These are phyloP conservation scores for Trypanosoma melophagium DNA, from an alignment of 208 protist genomes.

Conservation along the genomic window DNA sequence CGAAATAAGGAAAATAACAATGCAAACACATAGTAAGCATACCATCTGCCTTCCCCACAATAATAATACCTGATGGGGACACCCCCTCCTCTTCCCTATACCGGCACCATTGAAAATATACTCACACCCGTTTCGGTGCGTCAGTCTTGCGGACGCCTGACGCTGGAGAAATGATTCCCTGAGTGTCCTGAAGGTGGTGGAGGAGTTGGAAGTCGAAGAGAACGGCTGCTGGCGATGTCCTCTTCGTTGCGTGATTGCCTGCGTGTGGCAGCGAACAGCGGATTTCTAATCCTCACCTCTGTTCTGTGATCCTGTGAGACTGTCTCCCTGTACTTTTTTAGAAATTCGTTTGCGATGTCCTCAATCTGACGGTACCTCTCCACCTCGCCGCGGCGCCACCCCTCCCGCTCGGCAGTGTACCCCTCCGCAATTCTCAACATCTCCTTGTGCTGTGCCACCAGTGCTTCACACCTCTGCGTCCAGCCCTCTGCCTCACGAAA, in stretches of 20 bases:
- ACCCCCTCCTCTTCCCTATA: too few species aligned
- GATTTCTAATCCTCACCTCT: too few species aligned
- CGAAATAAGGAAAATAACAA: conserved; percentile 12
- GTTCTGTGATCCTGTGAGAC: not conserved
- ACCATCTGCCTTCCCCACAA: too few species aligned
- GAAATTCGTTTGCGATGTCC: conserved; percentile 4
- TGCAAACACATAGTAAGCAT: not conserved
- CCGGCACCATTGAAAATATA: too few species aligned
- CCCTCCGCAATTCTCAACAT: conserved; percentile 11
- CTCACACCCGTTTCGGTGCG: too few species aligned
- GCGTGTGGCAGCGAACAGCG: not conserved
- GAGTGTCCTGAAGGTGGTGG: not conserved
- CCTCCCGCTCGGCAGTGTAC: not conserved
- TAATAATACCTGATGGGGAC: too few species aligned
- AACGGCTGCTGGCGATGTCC: too few species aligned
- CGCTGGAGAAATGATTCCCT: too few species aligned
- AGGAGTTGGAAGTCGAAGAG: conserved; percentile 27
- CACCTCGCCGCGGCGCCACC: conserved; percentile 1
- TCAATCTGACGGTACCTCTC: conserved; percentile 15
- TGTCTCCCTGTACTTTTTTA: conserved; percentile 4
- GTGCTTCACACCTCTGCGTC: not conserved
- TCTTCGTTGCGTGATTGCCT: not conserved
- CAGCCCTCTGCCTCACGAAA: not conserved
- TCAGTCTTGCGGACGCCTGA: too few species aligned
- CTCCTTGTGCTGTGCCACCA: conserved; percentile 14